Evolutionary conservation across 192 early-diverging fungal species (phyloP), one percentile per base, ranked within the genome.

Genomic region (Mortierella hygrophila): DNA sequence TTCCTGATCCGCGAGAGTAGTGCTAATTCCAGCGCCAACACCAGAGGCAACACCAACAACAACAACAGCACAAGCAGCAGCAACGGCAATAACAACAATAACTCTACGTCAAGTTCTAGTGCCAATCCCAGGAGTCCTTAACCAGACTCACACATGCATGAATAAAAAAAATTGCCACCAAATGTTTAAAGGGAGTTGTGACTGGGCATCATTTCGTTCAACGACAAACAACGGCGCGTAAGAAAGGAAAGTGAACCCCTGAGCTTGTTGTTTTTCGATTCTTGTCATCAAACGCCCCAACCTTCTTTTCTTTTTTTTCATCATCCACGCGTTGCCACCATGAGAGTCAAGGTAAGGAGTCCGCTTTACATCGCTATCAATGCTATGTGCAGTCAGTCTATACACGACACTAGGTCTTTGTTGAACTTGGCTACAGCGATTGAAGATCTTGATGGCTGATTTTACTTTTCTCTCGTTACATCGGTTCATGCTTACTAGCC

Each of bases 1-100:
- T 96, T 94, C 74, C 82, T 96, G 72, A 87, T 96, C 26, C 91
- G 93, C 6, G 94, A 96, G 78, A 93, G 88, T 60, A 89, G 84
- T 52, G 85, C 79, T 29, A 78, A 78, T 71, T 38, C 65, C 16
- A 87, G 78, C 44, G 74, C 79, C 35, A 85, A 85, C 57, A 26
- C 70, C n/a, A 63, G 72, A 15, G 71, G 82, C 60, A 83, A 74
- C 23, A 82, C 20, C 72, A 74, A 49, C 65, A 82, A 29, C 72
- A 74, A 65, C 65, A 74, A 26, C 41, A 65, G 23, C 23, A 68
- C 37, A 32, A 82, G 41, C 38, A 70, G 40, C 40, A 70, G 41
- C 69, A 42, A 35, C 38, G 76, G 82, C 60, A 83, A 74, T 21
- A 83, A 44, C 73, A 74, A 38, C 35, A 65, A 40, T n/a, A 72